Base-by-base conservation (phyloP, 108 stramenopile genomes). In the Epithemia pelagica region DNA sequence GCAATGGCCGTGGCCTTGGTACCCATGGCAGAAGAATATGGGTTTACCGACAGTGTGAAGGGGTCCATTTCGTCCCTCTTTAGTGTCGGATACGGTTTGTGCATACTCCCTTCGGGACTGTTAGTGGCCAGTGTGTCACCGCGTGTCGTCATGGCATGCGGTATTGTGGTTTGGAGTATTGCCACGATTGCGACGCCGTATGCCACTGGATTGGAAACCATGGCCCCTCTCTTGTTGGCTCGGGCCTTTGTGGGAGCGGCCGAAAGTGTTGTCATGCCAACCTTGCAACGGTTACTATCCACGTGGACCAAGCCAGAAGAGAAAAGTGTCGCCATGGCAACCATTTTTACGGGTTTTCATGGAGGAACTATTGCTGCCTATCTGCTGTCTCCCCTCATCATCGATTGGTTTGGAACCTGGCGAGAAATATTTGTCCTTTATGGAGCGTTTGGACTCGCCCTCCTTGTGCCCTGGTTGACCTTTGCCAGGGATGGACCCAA, bases 1-100 rank as follows among this genome's bases (percentile, higher is more conserved):
- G 92, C 92, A 19, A 96, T 96, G 95, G 79, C 80, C 7, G 92
- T 96, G 23, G 95, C 95, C 25, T 79, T 96, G 21, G 57, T 96
- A n/a, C 91, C 95, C 21, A 84, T 96, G 74, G 78, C 87, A 21
- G 30, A 69, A 24, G 90, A 91, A 52, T 82, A 88, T 65, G 78
- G 69, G 23, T 90, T 74, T 62, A 69, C 86, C 8, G 91, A 93
- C 32, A 88, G 87, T 7, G 79, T 85, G 59, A 94, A 96, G 70
- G 95, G 95, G 5, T 70, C 84, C 52, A 87, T 96, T 30, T 76
- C 83, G 22, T 84, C 84, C 54, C 74, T 87, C 0, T 92, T 94
- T 51, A 81, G 78, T 24, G 74, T 90, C 29, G 95, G 95, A 8
- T 96, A 96, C 68, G 92, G 90, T 28, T 55, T 87, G 10, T 79